Base-by-base conservation (phyloP, 345 rosid genomes). In the Sisymbrium irio region DNA sequence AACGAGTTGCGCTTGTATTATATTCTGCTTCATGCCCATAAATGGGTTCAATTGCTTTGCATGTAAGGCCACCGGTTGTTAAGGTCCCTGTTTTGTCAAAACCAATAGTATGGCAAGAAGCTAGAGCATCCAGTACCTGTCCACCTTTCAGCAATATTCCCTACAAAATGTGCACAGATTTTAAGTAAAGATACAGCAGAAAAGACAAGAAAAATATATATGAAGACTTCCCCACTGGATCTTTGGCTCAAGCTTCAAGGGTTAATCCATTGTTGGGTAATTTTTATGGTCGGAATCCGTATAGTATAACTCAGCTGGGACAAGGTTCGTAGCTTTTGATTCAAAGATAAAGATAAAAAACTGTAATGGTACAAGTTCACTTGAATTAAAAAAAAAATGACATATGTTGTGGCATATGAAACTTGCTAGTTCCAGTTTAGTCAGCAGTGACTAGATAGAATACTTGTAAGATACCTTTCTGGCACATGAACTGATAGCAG, bases 51-150 rank as follows among this genome's bases (percentile, higher is more conserved):
- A 89, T 84, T 66, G 98, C 96, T 84, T 84, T 93, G 79, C 88
- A 89, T 82, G 68, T 80, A 67, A 93, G 97, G 40, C 97, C 97
- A 9, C 98, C 97, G n/a, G 91, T 90, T n/a, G 97, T 90, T 77
- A 90, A 79, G 51, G 98, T 93, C 72, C 97, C 98, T 57, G 98
- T 93, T 88, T 93, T 93, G 80, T 93, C 98, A 80, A 93, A 93
- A 42, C 92, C 98, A 84, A 90, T 80, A 36, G 91, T 85, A 65
- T 81, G 91, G 82, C 98, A 90, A 70, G 91, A 84, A 39, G 96
- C 87, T 65, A 91, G 79, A 73, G 96, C 96, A 81, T 89, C 97
- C 32, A 93, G 81, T 44, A 93, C 94, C 40, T 91, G 93, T 39
- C 83, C 97, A 79, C 98, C 97, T 84, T 88, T 93, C 53, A 93